Base-by-base conservation (phyloP, 495 filamentous ascomycete species). In the Talaromyces wortmannii region DNA sequence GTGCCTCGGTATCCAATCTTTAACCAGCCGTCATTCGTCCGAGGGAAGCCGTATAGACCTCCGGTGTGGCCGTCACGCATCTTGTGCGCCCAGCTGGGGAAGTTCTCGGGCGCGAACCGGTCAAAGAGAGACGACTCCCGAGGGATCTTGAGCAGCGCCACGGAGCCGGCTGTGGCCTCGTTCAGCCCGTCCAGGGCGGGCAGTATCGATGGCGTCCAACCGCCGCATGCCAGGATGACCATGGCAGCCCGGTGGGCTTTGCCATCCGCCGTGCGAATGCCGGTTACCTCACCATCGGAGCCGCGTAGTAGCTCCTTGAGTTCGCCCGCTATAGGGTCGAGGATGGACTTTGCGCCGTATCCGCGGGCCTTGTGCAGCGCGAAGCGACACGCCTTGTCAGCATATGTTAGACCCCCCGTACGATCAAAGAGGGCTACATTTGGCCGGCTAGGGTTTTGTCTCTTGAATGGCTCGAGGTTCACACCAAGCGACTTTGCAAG, bases 211-310 rank as follows among this genome's bases (percentile, higher is more conserved):
- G 79, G 78, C 2, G 86, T 87, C 91, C 90, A 95, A 0, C 89
- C 86, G 2, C 90, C 91, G 0, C 88, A 80, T 0, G 91, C 90
- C 8, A 92, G 67, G 50, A 95, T 73, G 7, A 82, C 82, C 7
- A 94, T 71, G n/a, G 81, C 80, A 1, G 88, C 88, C 60, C 6
- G 2, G 46, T 72, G 68, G 3, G 52, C 44, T 17, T 49, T 56
- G 2, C 69, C 67, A 52, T 78, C 67, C 1, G 60, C 61, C 3
- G 71, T 75, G 29, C 47, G 10, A 10, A 76, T 61, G 6, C 68
- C 68, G 16, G 53, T 55, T 6, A 65, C 56, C 0, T 49, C 31
- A n/a, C 48, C 33, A 2, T 55, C 45, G 5, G 42, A 33, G 0
- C 59, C 49, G 30, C 61, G 52, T 4, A 63, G 50, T 31, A 75